These are phyloP conservation scores for Fusarium secorum DNA, from an alignment of 2,329 filamentous ascomycete species.

Conservation along the genomic window DNA sequence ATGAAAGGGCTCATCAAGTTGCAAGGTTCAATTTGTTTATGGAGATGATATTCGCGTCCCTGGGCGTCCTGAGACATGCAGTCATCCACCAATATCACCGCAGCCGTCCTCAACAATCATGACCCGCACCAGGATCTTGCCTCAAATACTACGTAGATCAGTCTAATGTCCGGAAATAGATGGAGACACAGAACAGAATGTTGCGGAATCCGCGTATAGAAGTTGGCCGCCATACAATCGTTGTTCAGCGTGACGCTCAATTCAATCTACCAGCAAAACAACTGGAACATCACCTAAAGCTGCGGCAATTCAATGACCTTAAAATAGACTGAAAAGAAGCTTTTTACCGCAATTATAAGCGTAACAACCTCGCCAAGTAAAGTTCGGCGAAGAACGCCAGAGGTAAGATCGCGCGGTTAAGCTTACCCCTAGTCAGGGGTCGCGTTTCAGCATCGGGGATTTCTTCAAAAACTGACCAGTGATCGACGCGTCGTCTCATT, in stretches of 20 bases:
- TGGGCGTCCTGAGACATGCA: not conserved
- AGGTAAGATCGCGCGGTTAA: not conserved
- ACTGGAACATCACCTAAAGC: not conserved
- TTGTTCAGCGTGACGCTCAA: not conserved
- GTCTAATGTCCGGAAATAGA: not conserved
- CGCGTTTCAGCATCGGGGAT: constrained; percentile 19
- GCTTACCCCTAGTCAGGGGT: constrained; percentile 26
- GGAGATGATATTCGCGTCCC: not conserved
- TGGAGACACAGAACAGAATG: not conserved
- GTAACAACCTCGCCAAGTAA: not conserved
- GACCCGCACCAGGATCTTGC: not conserved
- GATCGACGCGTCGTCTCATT: not conserved
- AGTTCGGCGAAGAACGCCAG: not conserved
- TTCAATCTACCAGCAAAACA: not conserved
- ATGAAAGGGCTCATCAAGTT: not conserved
- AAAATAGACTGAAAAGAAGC: not conserved
- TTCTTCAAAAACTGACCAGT: not conserved
- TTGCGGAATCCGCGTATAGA: not conserved
- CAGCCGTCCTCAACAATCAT: not conserved
- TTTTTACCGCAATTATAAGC: not conserved
- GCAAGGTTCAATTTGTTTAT: not conserved
- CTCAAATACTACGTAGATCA: not conserved
- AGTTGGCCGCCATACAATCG: not conserved
- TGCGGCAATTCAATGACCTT: no score
- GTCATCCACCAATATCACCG: not conserved